Evolutionary conservation across 352 stramenopile genomes (phyloP).

Genomic region (Achlya hypogyna): DNA sequence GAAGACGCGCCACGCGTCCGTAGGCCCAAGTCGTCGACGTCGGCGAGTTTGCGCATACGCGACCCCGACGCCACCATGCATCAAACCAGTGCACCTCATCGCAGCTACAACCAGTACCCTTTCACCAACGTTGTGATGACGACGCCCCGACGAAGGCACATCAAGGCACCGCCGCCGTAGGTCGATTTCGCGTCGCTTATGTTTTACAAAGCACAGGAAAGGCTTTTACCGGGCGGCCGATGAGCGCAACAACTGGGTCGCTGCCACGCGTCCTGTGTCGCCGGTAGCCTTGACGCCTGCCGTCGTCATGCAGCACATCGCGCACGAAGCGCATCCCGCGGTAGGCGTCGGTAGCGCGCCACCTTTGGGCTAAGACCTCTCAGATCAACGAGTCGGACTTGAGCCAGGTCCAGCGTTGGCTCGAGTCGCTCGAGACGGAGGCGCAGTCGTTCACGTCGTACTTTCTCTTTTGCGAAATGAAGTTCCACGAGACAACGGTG

Average conservation of each 20-base stretch:
- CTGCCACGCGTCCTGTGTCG: slow-evolving; percentile 2
- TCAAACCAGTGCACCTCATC: neutral
- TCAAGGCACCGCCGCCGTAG: too few species aligned
- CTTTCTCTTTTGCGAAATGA: slow-evolving; percentile 62
- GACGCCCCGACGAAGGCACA: too few species aligned
- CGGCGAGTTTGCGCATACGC: neutral
- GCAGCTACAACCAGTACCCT: too few species aligned
- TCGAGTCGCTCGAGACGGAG: slow-evolving; percentile 41
- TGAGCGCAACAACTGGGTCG: too few species aligned
- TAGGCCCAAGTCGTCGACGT: neutral
- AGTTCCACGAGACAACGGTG: slow-evolving; percentile 53
- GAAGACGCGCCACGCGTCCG: neutral
- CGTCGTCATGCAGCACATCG: neutral
- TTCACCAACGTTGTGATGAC: too few species aligned
- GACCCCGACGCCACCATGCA: neutral
- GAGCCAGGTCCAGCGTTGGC: slow-evolving; percentile 56
- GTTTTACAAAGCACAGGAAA: too few species aligned
- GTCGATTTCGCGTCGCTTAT: too few species aligned
- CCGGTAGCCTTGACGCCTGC: neutral
- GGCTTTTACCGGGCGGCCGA: too few species aligned
- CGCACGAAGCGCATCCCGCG: slow-evolving; percentile 6
- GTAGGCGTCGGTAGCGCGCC: neutral
- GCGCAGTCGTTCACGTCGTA: slow-evolving; percentile 44
- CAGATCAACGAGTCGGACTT: slow-evolving; percentile 26
- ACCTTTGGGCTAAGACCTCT: neutral